These are phyloP conservation scores for Corchorus capsularis DNA, from an alignment of 345 rosid genomes.

Conservation along the genomic window DNA sequence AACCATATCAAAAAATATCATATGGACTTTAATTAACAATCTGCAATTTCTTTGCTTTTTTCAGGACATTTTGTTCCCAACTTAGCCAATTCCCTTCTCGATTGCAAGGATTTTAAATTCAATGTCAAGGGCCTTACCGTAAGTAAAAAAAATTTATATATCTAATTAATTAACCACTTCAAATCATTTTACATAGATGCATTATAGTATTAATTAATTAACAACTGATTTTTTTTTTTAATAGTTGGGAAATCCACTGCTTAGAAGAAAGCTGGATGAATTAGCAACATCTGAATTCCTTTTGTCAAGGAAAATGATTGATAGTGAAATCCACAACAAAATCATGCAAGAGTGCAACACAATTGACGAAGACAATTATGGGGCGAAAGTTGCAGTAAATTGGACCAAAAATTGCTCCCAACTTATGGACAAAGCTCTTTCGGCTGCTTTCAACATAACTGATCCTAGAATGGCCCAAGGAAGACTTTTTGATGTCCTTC, in stretches of 20 bases:
- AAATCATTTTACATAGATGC: not conserved
- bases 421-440: not conserved
- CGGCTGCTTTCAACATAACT: not conserved
- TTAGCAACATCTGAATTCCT: not conserved
- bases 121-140: not conserved
- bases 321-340: not conserved
- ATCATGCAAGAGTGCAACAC: not conserved
- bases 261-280: not conserved
- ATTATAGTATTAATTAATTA: not conserved
- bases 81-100: not conserved
- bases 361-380: not conserved
- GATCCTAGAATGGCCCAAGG: fast-evolving
- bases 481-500: not conserved
- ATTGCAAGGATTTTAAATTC: not conserved
- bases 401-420: not conserved
- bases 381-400: not conserved
- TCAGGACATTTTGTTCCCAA: conserved; percentile 2
- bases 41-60: not conserved
- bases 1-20: no score
- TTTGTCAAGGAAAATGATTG: not conserved
- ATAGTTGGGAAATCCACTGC: conserved; percentile 13
- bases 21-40: not conserved
- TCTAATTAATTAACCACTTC: not conserved
- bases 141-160: not conserved
- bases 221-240: not conserved